These are phyloP conservation scores for Geosmithia flava DNA, from an alignment of 2,329 filamentous ascomycete genomes.

Conservation along the genomic window DNA sequence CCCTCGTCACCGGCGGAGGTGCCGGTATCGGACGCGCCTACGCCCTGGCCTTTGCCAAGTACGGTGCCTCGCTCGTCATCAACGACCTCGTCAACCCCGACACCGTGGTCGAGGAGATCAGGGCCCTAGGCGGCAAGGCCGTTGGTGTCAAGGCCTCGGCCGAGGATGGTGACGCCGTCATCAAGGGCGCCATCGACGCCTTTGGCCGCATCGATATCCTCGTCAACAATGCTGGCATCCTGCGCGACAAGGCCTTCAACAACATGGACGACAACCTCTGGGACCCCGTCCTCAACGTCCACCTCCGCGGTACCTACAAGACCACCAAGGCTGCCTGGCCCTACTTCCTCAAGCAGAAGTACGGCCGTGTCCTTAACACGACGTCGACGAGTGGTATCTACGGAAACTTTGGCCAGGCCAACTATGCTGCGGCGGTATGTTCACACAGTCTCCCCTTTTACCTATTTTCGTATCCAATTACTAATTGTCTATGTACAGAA, in stretches of 20 bases:
- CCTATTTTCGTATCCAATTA: neutral
- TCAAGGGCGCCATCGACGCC: slow-evolving; percentile 86
- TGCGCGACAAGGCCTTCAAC: slow-evolving; percentile 92
- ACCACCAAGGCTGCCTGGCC: slow-evolving; percentile 96
- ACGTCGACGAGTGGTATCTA: slow-evolving; percentile 96
- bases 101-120: slow-evolving; percentile 82
- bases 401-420: slow-evolving; percentile 97
- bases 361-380: slow-evolving; percentile 92
- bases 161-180: slow-evolving; percentile 80
- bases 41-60: slow-evolving; percentile 73
- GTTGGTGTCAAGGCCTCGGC: slow-evolving; percentile 88
- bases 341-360: slow-evolving; percentile 96
- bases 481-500: slow-evolving; percentile 39
- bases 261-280: slow-evolving; percentile 96
- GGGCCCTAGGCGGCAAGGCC: slow-evolving; percentile 77
- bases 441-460: neutral
- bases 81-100: slow-evolving; percentile 95
- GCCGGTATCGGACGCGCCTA: slow-evolving; percentile 88
- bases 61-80: slow-evolving; percentile 76
- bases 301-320: slow-evolving; percentile 91
- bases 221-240: slow-evolving; percentile 96
- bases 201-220: slow-evolving; percentile 91
- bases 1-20: slow-evolving; percentile 77
- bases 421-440: slow-evolving; percentile 82
- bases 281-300: slow-evolving; percentile 85